A percentile compares a stretch with the other conserved stretches of the same genome.
These are phyloP conservation scores for Amesomyces nigricolor DNA, from an alignment of 2,329 filamentous ascomycete species.

Conservation along the genomic window DNA sequence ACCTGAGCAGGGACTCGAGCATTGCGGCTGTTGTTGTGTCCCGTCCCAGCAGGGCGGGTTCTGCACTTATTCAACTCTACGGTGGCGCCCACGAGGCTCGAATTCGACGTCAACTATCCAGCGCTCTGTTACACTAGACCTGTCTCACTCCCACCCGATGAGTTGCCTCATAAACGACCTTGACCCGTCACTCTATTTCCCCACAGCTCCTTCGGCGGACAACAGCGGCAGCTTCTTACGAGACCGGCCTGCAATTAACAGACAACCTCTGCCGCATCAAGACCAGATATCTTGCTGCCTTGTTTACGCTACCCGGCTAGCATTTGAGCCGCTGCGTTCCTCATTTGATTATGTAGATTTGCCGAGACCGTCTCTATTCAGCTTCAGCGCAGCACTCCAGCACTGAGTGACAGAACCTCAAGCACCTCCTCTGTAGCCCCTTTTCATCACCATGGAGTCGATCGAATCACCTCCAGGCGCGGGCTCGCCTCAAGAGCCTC, in stretches of 20 bases:
- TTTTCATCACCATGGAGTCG: conserved; percentile 12
- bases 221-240: conserved; percentile 9
- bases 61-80: background rate
- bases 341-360: background rate
- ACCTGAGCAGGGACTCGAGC: background rate
- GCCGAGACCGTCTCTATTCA: background rate
- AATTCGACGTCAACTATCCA: conserved; percentile 9
- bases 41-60: too few relatives aligned
- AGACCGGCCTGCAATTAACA: background rate
- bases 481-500: background rate
- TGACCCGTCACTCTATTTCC: background rate
- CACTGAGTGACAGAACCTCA: background rate
- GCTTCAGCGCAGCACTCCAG: background rate
- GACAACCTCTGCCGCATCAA: background rate
- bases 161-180: conserved; percentile 7
- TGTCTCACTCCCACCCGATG: conserved; percentile 31
- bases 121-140: conserved; percentile 31
- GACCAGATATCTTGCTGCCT: background rate
- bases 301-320: background rate
- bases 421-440: background rate
- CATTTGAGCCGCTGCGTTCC: background rate
- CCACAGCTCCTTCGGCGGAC: background rate
- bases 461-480: background rate
- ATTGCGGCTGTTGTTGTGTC: background rate
- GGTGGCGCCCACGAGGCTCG: background rate